phyloP scores from a whole-genome alignment of 768 basidiomycete species.

The Phlegmacium glaucopus region DNA sequence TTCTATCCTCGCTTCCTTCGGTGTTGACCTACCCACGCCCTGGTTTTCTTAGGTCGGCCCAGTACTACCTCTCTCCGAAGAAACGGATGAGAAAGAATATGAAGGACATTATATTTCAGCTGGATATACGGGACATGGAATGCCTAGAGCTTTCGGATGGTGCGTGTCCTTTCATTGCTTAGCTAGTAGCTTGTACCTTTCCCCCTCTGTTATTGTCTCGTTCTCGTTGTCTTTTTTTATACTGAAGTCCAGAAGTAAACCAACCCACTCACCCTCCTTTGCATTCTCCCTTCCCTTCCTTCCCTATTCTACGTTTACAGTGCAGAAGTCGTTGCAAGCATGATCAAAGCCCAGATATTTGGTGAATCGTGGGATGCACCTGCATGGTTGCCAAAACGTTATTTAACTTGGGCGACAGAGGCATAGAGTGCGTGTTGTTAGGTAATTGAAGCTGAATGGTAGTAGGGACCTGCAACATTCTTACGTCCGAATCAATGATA shows the following conservation, averaged over 20 bases:
- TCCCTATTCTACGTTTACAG: conserved; percentile 30
- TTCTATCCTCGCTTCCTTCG: not conserved
- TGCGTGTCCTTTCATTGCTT: conserved; percentile 23
- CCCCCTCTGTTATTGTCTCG: not conserved
- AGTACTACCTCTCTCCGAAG: conserved; percentile 31
- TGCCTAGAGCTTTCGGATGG: conserved; percentile 77
- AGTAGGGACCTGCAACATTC: too few species aligned
- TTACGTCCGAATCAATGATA: too few species aligned
- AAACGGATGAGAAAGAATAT: conserved; percentile 22
- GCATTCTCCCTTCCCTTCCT: not conserved
- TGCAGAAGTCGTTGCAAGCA: conserved; percentile 58
- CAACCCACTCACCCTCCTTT: not conserved
- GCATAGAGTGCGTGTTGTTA: not conserved
- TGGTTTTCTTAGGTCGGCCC: conserved; percentile 52
- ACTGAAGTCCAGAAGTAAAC: not conserved
- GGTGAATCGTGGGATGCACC: conserved; percentile 48
- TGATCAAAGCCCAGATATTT: conserved; percentile 49
- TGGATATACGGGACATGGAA: conserved; percentile 77
- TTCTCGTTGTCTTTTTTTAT: too few species aligned
- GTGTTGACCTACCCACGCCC: not conserved
- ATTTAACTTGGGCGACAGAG: conserved; percentile 33
- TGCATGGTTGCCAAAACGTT: conserved; percentile 60
- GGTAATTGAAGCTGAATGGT: too few species aligned
- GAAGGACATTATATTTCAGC: conserved; percentile 69
- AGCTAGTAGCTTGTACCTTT: not conserved